These are phyloP conservation scores for Cinnamomum chago DNA, from an alignment of 164 flowering plant genomes.

Conservation along the genomic window DNA sequence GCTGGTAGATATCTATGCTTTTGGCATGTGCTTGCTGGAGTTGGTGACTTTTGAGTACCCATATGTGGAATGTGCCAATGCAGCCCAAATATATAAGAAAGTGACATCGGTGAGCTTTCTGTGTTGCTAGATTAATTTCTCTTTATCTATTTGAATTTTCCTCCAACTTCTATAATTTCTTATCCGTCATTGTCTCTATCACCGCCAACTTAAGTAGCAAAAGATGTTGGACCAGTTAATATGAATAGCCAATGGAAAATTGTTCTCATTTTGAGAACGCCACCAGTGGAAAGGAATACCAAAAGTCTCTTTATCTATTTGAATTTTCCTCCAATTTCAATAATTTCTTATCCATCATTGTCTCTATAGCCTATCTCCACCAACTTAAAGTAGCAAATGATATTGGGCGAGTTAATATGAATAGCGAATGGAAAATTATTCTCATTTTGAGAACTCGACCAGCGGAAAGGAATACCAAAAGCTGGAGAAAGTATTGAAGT, in stretches of 20 bases:
- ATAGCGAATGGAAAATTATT: too few species aligned
- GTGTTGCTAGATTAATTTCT: background rate
- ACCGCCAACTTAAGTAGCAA: background rate
- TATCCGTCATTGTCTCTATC: background rate
- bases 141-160: background rate
- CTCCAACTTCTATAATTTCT: background rate
- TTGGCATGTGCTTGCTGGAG: slow-evolving; percentile 97
- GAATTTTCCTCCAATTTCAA: background rate
- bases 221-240: too few species aligned
- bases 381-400: background rate
- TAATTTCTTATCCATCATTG: background rate
- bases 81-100: slow-evolving; percentile 96
- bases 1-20: slow-evolving; percentile 96
- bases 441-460: too few species aligned
- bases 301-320: background rate
- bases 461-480: too few species aligned
- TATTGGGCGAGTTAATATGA: too few species aligned
- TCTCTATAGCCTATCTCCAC: background rate
- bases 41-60: slow-evolving; percentile 95
- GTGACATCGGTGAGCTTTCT: slow-evolving; percentile 64
- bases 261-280: too few species aligned
- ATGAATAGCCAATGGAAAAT: background rate
- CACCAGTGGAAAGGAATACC: too few species aligned
- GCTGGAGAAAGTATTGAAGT: too few species aligned
- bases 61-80: slow-evolving; percentile 84